A percentile compares a stretch with the other conserved stretches of the same genome.
Conservation (phyloP, 1,139 yeast genomes). For the Geotrichum candidum region DNA sequence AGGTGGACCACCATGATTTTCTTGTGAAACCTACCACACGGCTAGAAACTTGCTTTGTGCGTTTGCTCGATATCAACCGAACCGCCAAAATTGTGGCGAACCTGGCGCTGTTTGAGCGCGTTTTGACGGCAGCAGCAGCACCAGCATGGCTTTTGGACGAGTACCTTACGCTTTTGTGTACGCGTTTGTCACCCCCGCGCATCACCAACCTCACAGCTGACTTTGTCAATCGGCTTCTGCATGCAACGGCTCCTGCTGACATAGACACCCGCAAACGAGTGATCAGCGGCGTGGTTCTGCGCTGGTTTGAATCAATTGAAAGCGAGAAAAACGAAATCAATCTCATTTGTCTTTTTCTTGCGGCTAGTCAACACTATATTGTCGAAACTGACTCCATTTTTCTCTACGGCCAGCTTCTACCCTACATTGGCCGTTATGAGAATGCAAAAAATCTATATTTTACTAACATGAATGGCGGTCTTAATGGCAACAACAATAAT, state of each 20-base stretch:
- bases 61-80: not conserved
- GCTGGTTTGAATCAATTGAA: slow-evolving; percentile 12
- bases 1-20: not conserved
- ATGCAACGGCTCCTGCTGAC: not conserved
- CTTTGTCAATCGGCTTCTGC: slow-evolving; percentile 8
- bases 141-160: not conserved
- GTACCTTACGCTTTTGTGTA: slow-evolving; percentile 7
- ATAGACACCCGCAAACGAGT: not conserved
- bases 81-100: not conserved
- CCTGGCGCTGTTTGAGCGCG: not conserved
- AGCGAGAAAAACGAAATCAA: slow-evolving; percentile 17
- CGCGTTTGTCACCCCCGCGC: slow-evolving; percentile 5
- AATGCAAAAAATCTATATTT: slow-evolving; percentile 27
- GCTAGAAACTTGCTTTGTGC: not conserved
- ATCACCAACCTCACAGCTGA: slow-evolving; percentile 13
- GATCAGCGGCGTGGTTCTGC: slow-evolving; percentile 8
- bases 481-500: not conserved
- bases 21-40: not conserved
- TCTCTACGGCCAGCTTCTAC: slow-evolving; percentile 26
- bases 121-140: not conserved
- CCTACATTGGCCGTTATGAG: slow-evolving; percentile 25
- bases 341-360: slow-evolving; percentile 23
- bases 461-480: not conserved
- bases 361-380: not conserved
- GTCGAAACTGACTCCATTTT: slow-evolving; percentile 24